These are phyloP conservation scores for Crithidia brevicula DNA, from an alignment of 208 protist genomes.

Conservation along the genomic window DNA sequence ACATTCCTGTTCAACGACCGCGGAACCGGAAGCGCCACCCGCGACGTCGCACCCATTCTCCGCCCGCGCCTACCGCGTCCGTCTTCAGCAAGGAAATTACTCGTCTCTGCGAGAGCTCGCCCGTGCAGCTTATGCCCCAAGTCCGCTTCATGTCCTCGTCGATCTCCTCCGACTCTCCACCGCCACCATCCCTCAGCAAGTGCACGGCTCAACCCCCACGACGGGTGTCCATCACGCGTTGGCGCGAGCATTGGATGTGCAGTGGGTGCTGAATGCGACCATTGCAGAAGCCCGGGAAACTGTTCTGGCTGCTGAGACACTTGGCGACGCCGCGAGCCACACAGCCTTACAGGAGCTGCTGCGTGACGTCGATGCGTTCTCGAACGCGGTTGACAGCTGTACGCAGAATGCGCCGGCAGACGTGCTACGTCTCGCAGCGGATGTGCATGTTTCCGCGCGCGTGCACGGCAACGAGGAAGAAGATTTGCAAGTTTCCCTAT, in stretches of 20 bases:
- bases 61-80: constrained; percentile 59
- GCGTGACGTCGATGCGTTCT: constrained; percentile 9
- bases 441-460: too few relatives aligned
- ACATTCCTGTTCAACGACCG: too few relatives aligned
- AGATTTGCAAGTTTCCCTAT: too few relatives aligned
- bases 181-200: neutral
- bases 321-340: constrained; percentile 37
- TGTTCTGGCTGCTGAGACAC: constrained; percentile 26
- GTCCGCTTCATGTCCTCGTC: constrained; percentile 55
- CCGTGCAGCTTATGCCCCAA: constrained; percentile 63
- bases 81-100: constrained; percentile 52
- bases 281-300: constrained; percentile 28
- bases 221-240: constrained; percentile 20
- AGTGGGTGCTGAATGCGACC: constrained; percentile 25
- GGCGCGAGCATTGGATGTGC: constrained; percentile 26
- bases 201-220: too few relatives aligned
- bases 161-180: constrained; percentile 50
- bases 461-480: too few relatives aligned
- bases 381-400: constrained; percentile 17
- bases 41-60: constrained; percentile 34
- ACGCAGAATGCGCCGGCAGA: neutral
- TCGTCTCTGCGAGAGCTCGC: constrained; percentile 50
- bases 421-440: too few relatives aligned
- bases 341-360: constrained; percentile 24
- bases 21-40: neutral